Evolutionary conservation across 2,329 filamentous ascomycete genomes (phyloP).

Genomic region (Phyllachora maydis): DNA sequence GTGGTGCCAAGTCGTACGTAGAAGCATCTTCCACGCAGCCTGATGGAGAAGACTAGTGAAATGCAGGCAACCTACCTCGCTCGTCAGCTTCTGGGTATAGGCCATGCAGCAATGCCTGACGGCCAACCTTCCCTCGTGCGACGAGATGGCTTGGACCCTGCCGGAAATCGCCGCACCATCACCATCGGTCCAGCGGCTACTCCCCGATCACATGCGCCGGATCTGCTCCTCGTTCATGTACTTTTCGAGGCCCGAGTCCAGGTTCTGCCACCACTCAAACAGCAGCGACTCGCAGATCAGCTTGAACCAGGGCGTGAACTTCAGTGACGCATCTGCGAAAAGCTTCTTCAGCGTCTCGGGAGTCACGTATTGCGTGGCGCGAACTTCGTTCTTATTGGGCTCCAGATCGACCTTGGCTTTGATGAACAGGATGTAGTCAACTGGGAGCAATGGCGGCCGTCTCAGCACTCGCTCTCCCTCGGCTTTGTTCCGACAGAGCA

Average conservation of each 20-base stretch:
- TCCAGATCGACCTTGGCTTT: constrained; percentile 75
- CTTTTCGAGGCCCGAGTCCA: constrained; percentile 63
- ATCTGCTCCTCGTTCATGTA: constrained; percentile 77
- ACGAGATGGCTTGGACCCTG: background rate
- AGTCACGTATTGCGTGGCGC: constrained; percentile 66
- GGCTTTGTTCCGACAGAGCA: no score
- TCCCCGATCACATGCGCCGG: constrained; percentile 77
- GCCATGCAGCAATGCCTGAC: background rate
- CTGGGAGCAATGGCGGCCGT: no score
- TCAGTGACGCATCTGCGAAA: constrained; percentile 61
- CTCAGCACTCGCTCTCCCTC: no score
- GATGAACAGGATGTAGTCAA: constrained; percentile 98
- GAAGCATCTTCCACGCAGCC: no score
- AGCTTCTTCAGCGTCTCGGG: constrained; percentile 64
- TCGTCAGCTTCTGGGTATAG: no score
- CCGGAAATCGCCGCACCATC: background rate
- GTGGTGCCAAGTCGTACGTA: no score
- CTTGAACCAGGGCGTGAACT: constrained; percentile 98
- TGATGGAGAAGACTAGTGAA: no score
- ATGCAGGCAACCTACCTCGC: no score
- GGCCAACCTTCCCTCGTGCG: background rate
- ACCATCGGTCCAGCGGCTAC: no score
- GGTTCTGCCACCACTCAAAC: constrained; percentile 89
- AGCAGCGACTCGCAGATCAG: constrained; percentile 96
- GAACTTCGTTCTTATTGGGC: constrained; percentile 73